Conservation (phyloP, 805 yeast genomes). For the Candida hungchunana region DNA sequence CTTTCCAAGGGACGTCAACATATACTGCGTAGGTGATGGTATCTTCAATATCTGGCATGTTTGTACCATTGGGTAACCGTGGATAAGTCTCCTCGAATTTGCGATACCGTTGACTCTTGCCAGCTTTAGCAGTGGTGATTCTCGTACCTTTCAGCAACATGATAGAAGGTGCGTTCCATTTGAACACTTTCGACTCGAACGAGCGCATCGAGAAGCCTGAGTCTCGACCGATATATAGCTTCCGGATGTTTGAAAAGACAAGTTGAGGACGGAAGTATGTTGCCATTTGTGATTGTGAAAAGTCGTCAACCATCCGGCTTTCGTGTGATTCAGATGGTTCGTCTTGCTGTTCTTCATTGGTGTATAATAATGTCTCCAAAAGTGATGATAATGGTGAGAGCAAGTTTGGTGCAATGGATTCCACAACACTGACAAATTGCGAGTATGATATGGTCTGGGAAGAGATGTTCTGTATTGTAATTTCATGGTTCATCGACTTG, state of each 20-base stretch:
- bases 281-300: conserved; percentile 37
- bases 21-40: conserved; percentile 60
- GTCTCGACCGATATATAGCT: conserved; percentile 67
- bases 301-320: conserved; percentile 33
- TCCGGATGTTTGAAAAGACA: conserved; percentile 45
- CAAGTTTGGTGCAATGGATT: conserved; percentile 37
- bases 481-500: conserved; percentile 42
- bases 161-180: conserved; percentile 87
- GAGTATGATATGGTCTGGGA: conserved; percentile 23
- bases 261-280: conserved; percentile 36
- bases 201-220: conserved; percentile 88
- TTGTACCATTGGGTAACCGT: conserved; percentile 29
- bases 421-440: conserved; percentile 32
- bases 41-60: conserved; percentile 34
- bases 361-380: conserved; percentile 37
- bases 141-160: conserved; percentile 59
- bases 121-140: conserved; percentile 17
- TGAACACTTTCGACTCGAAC: conserved; percentile 60
- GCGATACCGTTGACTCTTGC: conserved; percentile 42
- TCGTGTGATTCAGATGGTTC: conserved; percentile 26
- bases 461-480: conserved; percentile 26
- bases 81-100: conserved; percentile 50
- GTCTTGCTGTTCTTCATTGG: conserved; percentile 2
- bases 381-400: conserved; percentile 41
- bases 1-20: conserved; percentile 70